Conservation (phyloP, 2,329 filamentous ascomycete species). For the Lithohypha guttulata region DNA sequence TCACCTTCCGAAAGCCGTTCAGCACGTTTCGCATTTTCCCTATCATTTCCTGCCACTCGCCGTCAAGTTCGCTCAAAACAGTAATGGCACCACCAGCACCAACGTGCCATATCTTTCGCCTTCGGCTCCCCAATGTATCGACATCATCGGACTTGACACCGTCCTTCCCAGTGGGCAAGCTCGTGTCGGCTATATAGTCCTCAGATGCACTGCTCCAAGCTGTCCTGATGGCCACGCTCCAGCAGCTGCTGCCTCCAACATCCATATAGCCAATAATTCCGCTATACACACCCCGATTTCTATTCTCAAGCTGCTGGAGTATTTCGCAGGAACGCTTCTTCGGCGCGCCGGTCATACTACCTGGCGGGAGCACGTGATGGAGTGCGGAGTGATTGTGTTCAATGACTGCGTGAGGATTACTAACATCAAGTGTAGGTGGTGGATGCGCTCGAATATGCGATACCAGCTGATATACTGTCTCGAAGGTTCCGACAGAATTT, state of each 20-base stretch:
- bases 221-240: constrained; percentile 81
- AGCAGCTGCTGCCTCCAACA: constrained; percentile 72
- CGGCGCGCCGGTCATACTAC: constrained; percentile 92
- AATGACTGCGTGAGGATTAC: constrained; percentile 25
- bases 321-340: constrained; percentile 89
- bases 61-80: constrained; percentile 64
- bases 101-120: constrained; percentile 53
- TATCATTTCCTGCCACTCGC: constrained; percentile 86
- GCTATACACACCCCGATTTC: constrained; percentile 64
- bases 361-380: constrained; percentile 67
- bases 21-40: constrained; percentile 50
- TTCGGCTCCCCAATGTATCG: constrained; percentile 23
- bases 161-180: constrained; percentile 3
- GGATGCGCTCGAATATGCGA: constrained; percentile 65
- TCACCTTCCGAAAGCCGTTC: constrained; percentile 27
- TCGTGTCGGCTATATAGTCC: constrained; percentile 18
- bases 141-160: constrained; percentile 6
- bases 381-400: constrained; percentile 60
- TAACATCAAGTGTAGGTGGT: constrained; percentile 14
- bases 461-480: constrained; percentile 83
- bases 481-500: constrained; percentile 81
- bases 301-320: constrained; percentile 56
- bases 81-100: constrained; percentile 89
- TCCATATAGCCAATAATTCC: constrained; percentile 87
- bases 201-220: constrained; percentile 45